Base-by-base conservation (phyloP, 75 land plant species). In the Pseudotsuga menziesii region DNA sequence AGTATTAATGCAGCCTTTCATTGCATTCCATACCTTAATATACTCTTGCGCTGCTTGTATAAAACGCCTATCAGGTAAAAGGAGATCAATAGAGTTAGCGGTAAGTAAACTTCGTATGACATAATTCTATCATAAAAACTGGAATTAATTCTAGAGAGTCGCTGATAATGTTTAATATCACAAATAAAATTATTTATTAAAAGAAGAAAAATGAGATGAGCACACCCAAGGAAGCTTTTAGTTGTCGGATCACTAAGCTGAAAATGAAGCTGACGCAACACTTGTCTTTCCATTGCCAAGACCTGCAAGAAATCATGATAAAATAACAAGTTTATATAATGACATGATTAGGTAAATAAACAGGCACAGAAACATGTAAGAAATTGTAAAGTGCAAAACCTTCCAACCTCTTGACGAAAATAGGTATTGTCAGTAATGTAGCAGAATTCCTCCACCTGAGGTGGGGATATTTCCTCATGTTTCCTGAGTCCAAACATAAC, bases 391-490 rank as follows among this genome's bases (percentile, higher is more conserved):
- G 29, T 25, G 26, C 17, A 35, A 26, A 8, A 13, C 26, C 25
- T 22, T 44, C 72, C 14, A 39, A 91, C 93, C 84, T 92, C 90
- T 11, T 89, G 83, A 58, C 81, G 86, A 0, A 84, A 83, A 74
- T 92, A 92, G 25, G 94, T 92, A 80, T 92, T 92, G 79, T 92
- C 94, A 9, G 94, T 92, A 39, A 92, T 89, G 75, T 87, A 89
- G 70, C 94, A 92, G 79, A 92, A 89, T 36, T 92, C 94, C 56
- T 88, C 88, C 69, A 90, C 94, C 70, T 84, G 86, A 2, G 94
- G 94, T 56, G 94, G 87, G 58, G 72, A 84, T 23, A 92, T 92
- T 72, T 92, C 94, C 77, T 92, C 94, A 81, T 90, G 90, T 77
- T 89, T 91, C 58, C 93, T 91, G 70, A 60, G 66, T 4, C 27